phyloP scores from a whole-genome alignment of 768 basidiomycete species.

The Auriculariales sp. region DNA sequence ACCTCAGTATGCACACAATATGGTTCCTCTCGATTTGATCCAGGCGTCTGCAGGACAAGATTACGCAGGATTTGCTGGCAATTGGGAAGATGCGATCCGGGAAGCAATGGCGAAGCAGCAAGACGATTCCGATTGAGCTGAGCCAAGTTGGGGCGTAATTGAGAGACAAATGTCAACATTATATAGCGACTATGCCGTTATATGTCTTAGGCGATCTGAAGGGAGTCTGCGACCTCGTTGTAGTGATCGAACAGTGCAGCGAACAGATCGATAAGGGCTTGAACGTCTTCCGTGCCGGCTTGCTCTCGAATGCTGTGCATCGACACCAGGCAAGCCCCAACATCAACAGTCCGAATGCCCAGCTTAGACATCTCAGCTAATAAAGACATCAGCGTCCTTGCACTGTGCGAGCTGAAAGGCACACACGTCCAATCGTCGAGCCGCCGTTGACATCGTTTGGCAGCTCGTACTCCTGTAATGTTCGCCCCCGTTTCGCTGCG shows the following conservation, averaged over 20 bases:
- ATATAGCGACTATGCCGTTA: too few relatives aligned
- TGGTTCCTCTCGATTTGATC: conserved; percentile 84
- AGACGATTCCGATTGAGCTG: too few relatives aligned
- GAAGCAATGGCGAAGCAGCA: too few relatives aligned
- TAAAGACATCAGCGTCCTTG: background rate
- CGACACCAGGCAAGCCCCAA: conserved; percentile 79
- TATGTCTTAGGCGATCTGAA: conserved; percentile 43
- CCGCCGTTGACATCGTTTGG: conserved; percentile 72
- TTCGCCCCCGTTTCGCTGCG: conserved; percentile 59
- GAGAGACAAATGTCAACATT: too few relatives aligned
- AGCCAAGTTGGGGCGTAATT: too few relatives aligned
- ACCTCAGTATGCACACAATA: conserved; percentile 72
- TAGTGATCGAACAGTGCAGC: conserved; percentile 73
- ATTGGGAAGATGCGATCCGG: conserved; percentile 42
- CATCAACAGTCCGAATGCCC: conserved; percentile 82
- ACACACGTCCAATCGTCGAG: conserved; percentile 66
- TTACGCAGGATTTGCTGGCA: conserved; percentile 57
- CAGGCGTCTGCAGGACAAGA: conserved; percentile 57
- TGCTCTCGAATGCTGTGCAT: conserved; percentile 97
- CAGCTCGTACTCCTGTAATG: conserved; percentile 72
- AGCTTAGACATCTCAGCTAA: conserved; percentile 60
- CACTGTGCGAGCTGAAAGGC: background rate
- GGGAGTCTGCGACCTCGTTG: conserved; percentile 42
- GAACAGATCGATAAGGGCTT: conserved; percentile 71
- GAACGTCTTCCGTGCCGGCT: conserved; percentile 62